A percentile compares a stretch with the other conserved stretches of the same genome.
These are phyloP conservation scores for Aspergillus udagawae DNA, from an alignment of 2,329 filamentous ascomycete genomes.

Conservation along the genomic window DNA sequence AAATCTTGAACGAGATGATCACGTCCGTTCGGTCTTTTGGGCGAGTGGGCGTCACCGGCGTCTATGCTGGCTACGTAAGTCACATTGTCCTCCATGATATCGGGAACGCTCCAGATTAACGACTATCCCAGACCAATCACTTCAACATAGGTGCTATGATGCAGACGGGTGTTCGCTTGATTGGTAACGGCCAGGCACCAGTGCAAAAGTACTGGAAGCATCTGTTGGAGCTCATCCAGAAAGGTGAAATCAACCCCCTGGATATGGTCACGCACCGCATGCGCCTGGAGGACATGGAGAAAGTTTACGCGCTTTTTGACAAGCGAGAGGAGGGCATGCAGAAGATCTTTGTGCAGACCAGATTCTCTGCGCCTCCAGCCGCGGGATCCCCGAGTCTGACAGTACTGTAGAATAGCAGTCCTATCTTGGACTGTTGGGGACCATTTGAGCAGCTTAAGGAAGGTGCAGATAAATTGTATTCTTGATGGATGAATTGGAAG, in stretches of 20 bases:
- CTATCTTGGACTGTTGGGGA: not conserved
- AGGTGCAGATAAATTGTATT: not conserved
- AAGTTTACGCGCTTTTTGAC: constrained; percentile 62
- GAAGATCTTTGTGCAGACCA: constrained; percentile 69
- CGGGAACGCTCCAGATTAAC: not conserved
- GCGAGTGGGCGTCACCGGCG: constrained; percentile 71
- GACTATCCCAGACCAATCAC: constrained; percentile 60
- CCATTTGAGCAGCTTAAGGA: not conserved
- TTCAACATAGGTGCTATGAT: constrained; percentile 81
- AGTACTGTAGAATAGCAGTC: constrained; percentile 19
- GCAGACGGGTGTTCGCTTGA: constrained; percentile 80
- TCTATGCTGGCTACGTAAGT: constrained; percentile 58
- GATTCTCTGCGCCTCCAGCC: constrained; percentile 51
- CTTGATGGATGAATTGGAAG: not conserved
- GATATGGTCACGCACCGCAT: constrained; percentile 81
- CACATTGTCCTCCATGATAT: not conserved
- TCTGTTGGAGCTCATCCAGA: constrained; percentile 64
- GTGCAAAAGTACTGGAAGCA: constrained; percentile 83
- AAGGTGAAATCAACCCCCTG: constrained; percentile 66
- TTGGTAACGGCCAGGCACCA: constrained; percentile 64
- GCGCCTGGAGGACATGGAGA: constrained; percentile 66
- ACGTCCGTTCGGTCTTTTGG: constrained; percentile 54
- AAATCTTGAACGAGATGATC: constrained; percentile 53
- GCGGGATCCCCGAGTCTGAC: constrained; percentile 51
- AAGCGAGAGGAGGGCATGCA: constrained; percentile 61